These are phyloP conservation scores for Hanseniaspora clermontiae DNA, from an alignment of 805 yeast genomes.

Conservation along the genomic window DNA sequence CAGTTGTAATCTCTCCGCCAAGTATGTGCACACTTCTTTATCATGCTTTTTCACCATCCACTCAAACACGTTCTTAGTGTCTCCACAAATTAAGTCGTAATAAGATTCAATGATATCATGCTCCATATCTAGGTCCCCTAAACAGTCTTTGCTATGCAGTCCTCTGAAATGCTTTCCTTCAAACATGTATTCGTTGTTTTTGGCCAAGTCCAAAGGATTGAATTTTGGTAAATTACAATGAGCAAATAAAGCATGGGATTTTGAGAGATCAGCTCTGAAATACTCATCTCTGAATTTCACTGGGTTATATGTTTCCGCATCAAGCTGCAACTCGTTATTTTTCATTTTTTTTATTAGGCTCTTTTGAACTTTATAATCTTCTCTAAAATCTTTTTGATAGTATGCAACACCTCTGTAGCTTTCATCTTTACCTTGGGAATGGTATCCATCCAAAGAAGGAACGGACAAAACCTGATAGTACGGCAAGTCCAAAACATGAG, in stretches of 20 bases:
- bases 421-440: conserved; percentile 19
- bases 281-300: conserved; percentile 13
- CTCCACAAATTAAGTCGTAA: conserved; percentile 5
- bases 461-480: conserved; percentile 38
- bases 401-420: conserved; percentile 58
- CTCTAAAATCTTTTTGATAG: conserved; percentile 63
- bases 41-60: conserved; percentile 7
- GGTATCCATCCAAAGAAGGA: conserved; percentile 31
- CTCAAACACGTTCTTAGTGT: background rate
- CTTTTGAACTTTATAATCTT: conserved; percentile 34
- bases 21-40: background rate
- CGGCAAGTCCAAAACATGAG: conserved; percentile 35
- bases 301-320: conserved; percentile 11
- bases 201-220: conserved; percentile 25
- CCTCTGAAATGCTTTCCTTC: conserved; percentile 17
- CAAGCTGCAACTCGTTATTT: background rate
- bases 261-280: conserved; percentile 13
- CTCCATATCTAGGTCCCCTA: conserved; percentile 11
- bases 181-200: conserved; percentile 18
- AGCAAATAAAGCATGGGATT: conserved; percentile 26
- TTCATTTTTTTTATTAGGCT: conserved; percentile 6
- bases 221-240: conserved; percentile 33
- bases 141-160: conserved; percentile 14
- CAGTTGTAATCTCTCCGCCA: background rate
- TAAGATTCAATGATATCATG: conserved; percentile 3